Evolutionary conservation across 768 basidiomycete genomes (phyloP).

Genomic region (Lentinula sp.): DNA sequence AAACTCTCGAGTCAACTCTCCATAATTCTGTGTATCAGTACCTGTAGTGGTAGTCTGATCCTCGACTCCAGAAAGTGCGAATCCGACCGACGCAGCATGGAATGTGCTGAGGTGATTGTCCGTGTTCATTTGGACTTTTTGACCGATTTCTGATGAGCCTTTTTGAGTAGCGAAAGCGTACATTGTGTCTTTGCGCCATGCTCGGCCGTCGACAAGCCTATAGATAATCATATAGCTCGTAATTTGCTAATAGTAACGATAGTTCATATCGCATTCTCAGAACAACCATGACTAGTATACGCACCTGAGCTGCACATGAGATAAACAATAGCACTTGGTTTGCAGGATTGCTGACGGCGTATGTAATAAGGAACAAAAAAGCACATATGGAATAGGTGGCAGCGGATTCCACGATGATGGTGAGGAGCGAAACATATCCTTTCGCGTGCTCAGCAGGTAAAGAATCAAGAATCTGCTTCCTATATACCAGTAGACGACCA

Average conservation of each 20-base stretch:
- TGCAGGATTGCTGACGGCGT: conserved; percentile 10
- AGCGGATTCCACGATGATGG: conserved; percentile 18
- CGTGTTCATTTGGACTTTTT: neutral
- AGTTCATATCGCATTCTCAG: neutral
- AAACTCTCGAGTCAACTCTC: neutral
- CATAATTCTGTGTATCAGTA: neutral
- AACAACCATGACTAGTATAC: too few species aligned
- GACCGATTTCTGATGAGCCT: neutral
- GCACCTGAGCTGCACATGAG: neutral
- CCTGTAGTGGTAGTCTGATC: neutral
- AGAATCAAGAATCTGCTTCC: conserved; percentile 2
- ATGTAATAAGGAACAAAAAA: conserved; percentile 13
- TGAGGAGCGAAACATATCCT: conserved; percentile 9
- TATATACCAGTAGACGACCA: conserved; percentile 7
- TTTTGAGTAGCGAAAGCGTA: conserved; percentile 2
- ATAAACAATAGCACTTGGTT: conserved; percentile 7
- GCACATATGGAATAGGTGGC: conserved; percentile 14
- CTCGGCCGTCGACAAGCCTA: conserved; percentile 33
- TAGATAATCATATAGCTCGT: conserved; percentile 36
- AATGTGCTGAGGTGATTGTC: conserved; percentile 3
- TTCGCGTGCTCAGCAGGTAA: conserved; percentile 10
- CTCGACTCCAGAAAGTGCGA: neutral
- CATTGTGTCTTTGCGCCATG: conserved; percentile 25
- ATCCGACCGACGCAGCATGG: conserved; percentile 1
- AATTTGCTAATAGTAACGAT: conserved; percentile 18